phyloP scores from a whole-genome alignment of 768 basidiomycete genomes.

The Chalciporus chontae region DNA sequence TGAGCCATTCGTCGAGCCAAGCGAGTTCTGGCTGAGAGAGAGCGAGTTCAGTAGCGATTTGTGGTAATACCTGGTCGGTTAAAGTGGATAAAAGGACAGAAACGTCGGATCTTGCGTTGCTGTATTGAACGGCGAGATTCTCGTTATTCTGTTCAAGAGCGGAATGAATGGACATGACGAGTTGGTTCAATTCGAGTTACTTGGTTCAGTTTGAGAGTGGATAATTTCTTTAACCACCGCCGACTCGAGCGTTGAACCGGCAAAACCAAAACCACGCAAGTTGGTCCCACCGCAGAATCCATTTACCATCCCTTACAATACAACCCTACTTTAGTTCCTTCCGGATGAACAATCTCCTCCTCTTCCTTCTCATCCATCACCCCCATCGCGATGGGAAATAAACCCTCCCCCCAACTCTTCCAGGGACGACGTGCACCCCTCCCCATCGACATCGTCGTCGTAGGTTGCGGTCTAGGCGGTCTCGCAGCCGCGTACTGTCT shows the following conservation, averaged over 20 bases:
- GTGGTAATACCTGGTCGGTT: conserved; percentile 56
- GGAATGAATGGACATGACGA: conserved; percentile 27
- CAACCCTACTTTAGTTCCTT: background rate
- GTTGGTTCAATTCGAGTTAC: no score
- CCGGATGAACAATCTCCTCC: background rate
- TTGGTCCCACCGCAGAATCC: conserved; percentile 13
- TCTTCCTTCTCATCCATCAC: background rate
- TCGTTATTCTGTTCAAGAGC: conserved; percentile 46
- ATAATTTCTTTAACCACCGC: no score
- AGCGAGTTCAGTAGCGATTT: conserved; percentile 54
- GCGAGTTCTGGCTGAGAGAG: conserved; percentile 43
- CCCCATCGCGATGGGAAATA: background rate
- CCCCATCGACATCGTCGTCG: conserved; percentile 38
- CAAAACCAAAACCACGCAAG: no score
- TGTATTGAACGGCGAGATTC: conserved; percentile 47
- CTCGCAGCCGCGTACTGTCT: conserved; percentile 44
- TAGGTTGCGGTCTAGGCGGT: conserved; percentile 52
- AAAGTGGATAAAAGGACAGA: conserved; percentile 48
- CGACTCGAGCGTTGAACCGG: no score
- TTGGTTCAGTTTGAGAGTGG: no score
- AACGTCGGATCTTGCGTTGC: conserved; percentile 44
- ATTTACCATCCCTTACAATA: conserved; percentile 11
- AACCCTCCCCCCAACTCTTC: conserved; percentile 21
- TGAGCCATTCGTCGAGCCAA: conserved; percentile 61
- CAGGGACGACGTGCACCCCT: conserved; percentile 22